A percentile compares a stretch with the other conserved stretches of the same genome.
Evolutionary conservation across 257 asterid genomes (phyloP).

Genomic region (Solanum microdontum): DNA sequence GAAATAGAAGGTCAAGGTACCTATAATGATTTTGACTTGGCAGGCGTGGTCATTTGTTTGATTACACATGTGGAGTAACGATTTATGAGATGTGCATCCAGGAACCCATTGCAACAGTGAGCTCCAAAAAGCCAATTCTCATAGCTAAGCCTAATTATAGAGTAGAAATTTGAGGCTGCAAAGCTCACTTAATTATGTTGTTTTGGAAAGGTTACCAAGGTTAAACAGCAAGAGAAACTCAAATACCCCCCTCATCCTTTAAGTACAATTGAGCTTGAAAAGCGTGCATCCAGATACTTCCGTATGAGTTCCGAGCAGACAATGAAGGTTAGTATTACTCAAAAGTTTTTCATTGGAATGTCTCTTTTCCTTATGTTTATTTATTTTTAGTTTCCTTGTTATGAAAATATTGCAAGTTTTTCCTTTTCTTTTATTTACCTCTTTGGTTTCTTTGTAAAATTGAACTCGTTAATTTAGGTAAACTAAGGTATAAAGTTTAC

Average conservation of each 20-base stretch:
- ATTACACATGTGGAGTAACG: constrained; percentile 73
- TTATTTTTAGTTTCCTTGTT: background rate
- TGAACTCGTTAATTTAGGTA: background rate
- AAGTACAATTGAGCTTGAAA: constrained; percentile 96
- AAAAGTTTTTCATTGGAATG: constrained; percentile 3
- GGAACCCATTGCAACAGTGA: constrained; percentile 86
- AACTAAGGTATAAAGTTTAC: background rate
- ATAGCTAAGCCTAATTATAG: background rate
- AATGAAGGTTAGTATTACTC: constrained; percentile 61
- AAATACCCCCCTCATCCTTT: constrained; percentile 92
- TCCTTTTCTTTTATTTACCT: background rate
- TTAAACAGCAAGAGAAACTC: constrained; percentile 63
- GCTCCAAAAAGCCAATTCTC: constrained; percentile 14
- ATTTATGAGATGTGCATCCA: constrained; percentile 83
- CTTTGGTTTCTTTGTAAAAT: background rate
- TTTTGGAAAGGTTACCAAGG: constrained; percentile 56
- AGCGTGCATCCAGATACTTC: constrained; percentile 96
- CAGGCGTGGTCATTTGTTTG: constrained; percentile 99
- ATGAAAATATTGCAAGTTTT: background rate
- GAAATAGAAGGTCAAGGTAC: background rate
- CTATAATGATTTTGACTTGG: constrained; percentile 12
- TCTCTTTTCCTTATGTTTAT: background rate
- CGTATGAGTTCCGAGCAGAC: constrained; percentile 91
- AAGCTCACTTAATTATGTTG: constrained; percentile 5
- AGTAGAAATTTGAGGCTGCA: constrained; percentile 1